Percentiles rank a stretch among this genome's conserved stretches.
Conservation (phyloP, 1,284 basidiomycete genomes). For the Porogramme epimiltina region DNA sequence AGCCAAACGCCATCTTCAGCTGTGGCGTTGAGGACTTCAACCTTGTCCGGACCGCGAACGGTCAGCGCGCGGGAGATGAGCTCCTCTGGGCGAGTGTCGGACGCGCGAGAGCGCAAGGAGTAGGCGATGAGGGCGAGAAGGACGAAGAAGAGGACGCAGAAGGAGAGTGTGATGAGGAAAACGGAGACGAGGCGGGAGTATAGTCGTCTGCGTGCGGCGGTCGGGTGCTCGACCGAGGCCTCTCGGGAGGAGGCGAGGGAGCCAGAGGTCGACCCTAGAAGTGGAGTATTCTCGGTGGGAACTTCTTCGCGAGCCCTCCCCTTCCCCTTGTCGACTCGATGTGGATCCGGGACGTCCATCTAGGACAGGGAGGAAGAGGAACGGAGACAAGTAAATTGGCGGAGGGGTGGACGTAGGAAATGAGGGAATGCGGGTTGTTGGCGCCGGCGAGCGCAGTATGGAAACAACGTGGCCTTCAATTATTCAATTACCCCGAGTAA, state of each 20-base stretch:
- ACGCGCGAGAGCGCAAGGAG: slow-evolving; percentile 61
- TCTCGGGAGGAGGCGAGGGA: slow-evolving; percentile 23
- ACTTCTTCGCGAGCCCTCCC: slow-evolving; percentile 33
- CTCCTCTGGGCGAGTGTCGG: slow-evolving; percentile 56
- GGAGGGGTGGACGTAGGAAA: too few species aligned
- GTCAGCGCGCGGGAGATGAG: slow-evolving; percentile 57
- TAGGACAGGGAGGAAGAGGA: slow-evolving; percentile 7
- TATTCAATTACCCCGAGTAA: too few species aligned
- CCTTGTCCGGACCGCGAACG: slow-evolving; percentile 57
- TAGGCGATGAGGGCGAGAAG: slow-evolving; percentile 54
- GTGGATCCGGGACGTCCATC: slow-evolving; percentile 10
- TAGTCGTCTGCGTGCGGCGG: slow-evolving; percentile 36
- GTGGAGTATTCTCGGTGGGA: slow-evolving; percentile 47
- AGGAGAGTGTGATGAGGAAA: slow-evolving; percentile 45
- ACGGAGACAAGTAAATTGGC: too few species aligned
- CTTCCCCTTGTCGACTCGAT: slow-evolving; percentile 44
- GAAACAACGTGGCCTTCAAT: too few species aligned
- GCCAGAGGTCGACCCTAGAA: slow-evolving; percentile 35
- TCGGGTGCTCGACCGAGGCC: slow-evolving; percentile 24
- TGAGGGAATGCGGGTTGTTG: too few species aligned
- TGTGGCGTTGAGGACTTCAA: slow-evolving; percentile 65
- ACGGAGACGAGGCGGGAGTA: slow-evolving; percentile 46
- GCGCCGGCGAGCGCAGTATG: too few species aligned
- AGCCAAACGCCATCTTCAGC: slow-evolving; percentile 61
- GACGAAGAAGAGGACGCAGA: slow-evolving; percentile 45